Evolutionary conservation across 139 green algal genomes (phyloP), one percentile per base, ranked within the genome.

Genomic region (Chlorella sp.): DNA sequence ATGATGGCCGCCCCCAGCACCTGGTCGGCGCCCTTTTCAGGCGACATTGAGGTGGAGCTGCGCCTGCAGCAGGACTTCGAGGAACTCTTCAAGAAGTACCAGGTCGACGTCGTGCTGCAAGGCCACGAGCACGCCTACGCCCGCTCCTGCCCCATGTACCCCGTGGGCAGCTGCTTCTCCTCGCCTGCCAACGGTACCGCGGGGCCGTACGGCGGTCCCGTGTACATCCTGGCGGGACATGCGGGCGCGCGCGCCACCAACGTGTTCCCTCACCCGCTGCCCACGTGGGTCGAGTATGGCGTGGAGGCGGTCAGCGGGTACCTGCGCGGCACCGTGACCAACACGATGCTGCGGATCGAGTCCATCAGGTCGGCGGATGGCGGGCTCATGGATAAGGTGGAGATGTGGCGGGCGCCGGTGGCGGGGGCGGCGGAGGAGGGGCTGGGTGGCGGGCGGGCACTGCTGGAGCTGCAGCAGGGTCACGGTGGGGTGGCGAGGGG

Each of bases 101-200:
- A 32, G 62, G 74, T 80, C 24, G 2, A 62, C 29, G 2, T 5
- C 17, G 55, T 63, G 55, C 17, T 29, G 23, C 55, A n/a, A n/a
- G 74, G 74, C 24, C 74, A 80, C n/a, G 74, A 80, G 68, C 74
- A 80, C 29, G 74, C 74, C 1, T 80, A 80, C 49, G 68, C 74
- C 24, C 68, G 74, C 60, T 73, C 61, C 24, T 80, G 74, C 69
- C 33, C 33, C 14, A 5, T 69, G 2, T 2, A n/a, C n/a, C n/a
- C n/a, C n/a, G n/a, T n/a, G n/a, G n/a, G 60, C 5, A 35, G 23
- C 3, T 2, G 5, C 60, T n/a, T n/a, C n/a, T n/a, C n/a, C n/a
- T n/a, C 3, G 3, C 22, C 35, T n/a, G 22, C 22, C 60, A 66
- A 29, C 20, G 60, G 4, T 26, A 62, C 60, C 65, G 35, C 17